These are phyloP conservation scores for Nemania sp. DNA, from an alignment of 2,329 filamentous ascomycete genomes.

Conservation along the genomic window DNA sequence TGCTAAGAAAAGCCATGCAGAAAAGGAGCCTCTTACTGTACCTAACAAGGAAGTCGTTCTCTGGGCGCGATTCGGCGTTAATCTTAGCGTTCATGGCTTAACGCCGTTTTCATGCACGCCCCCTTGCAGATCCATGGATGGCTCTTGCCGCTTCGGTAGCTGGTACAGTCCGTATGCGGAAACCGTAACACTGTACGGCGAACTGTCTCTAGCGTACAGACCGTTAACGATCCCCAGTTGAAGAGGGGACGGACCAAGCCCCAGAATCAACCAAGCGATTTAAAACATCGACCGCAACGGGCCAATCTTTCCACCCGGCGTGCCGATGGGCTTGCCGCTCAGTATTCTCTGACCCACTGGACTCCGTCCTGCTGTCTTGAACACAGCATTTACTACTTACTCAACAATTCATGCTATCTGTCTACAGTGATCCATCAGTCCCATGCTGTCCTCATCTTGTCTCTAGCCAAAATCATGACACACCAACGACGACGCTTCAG, in stretches of 20 bases:
- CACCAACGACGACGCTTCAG: background rate
- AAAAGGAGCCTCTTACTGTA: background rate
- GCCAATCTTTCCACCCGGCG: conserved; percentile 19
- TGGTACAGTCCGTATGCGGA: too few relatives aligned
- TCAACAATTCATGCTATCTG: background rate
- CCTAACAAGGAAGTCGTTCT: too few relatives aligned
- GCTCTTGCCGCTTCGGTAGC: too few relatives aligned
- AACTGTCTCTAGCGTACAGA: too few relatives aligned
- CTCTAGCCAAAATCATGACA: conserved; percentile 1
- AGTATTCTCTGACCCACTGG: conserved; percentile 12
- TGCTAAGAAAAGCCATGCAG: background rate
- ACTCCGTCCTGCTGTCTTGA: background rate
- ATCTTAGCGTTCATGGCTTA: too few relatives aligned
- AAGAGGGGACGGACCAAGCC: background rate
- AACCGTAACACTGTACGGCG: too few relatives aligned
- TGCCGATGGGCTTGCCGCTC: conserved; percentile 20
- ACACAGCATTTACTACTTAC: background rate
- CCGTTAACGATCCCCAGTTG: too few relatives aligned
- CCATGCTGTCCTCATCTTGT: background rate
- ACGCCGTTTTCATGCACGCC: background rate
- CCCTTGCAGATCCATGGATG: too few relatives aligned
- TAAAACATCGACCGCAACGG: background rate
- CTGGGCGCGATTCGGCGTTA: too few relatives aligned
- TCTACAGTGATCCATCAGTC: background rate
- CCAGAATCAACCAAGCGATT: background rate